Evolutionary conservation across 2,329 filamentous ascomycete species (phyloP), one percentile per base, ranked within the genome.

Genomic region (Botrytis fabae): DNA sequence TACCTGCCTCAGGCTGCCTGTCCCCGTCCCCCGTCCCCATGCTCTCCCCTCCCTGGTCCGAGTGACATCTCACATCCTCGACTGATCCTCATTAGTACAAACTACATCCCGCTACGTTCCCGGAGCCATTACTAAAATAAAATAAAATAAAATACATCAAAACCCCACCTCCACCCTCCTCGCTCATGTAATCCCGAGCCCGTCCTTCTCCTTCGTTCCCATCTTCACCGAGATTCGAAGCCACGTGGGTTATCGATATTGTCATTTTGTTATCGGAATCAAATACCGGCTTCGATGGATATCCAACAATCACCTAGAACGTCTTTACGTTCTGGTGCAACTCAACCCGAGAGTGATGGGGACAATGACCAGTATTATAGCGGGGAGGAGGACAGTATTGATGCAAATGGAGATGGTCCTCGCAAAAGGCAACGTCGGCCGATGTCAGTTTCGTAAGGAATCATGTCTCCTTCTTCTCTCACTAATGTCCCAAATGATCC

Each of bases 361-460:
- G 78, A 81, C 28, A 78, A 78, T 72, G 77, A 75, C 25, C 64
- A 71, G 28, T 74, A 65, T 69, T 70, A 70, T 22, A 79, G 79
- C 63, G 79, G 77, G 66, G 79, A 80, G 57, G 80, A 80, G 54
- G 79, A 79, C n/a, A 77, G 76, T 42, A 73, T 70, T 69, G 78
- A 77, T 75, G 80, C 80, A 75, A 81, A 80, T 78, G 79, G 77
- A 40, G 77, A 78, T 40, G 74, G 75, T 75, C 79, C 79, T 74
- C 81, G 82, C 68, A 87, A 87, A 80, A 84, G 85, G 74, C 86
- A 78, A 69, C 76, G 86, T 73, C 70, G 70, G 18, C 84, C 85
- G 61, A 82, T 86, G 80, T 84, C 83, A 68, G 86, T 88, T 48
- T 86, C 85, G 78, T 88, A 81, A 81, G 80, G 59, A 71, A 77